Evolutionary conservation across 1,284 basidiomycete genomes (phyloP).

Genomic region (Athelia sp.): DNA sequence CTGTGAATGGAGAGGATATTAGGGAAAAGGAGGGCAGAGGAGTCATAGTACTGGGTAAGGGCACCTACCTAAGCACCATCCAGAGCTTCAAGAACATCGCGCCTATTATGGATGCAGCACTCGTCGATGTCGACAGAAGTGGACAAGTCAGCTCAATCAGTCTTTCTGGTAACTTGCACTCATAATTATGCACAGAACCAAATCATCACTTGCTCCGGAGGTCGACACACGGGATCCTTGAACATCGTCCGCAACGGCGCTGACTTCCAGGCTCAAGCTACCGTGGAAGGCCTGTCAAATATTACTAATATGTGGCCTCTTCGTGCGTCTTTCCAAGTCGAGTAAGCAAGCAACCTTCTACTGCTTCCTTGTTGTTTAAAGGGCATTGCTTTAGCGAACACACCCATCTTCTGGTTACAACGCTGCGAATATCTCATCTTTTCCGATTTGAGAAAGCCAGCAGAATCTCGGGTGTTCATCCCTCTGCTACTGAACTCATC

Average conservation of each 20-base stretch:
- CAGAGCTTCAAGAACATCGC: conserved; percentile 79
- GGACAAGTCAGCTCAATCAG: conserved; percentile 55
- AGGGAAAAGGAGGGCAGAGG: conserved; percentile 22
- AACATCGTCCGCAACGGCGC: conserved; percentile 85
- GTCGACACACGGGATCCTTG: conserved; percentile 75
- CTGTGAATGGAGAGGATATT: conserved; percentile 12
- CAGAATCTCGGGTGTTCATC: conserved; percentile 33
- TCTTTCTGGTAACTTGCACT: conserved; percentile 4
- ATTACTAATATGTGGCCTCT: conserved; percentile 67
- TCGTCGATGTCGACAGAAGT: conserved; percentile 72
- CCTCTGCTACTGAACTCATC: conserved; percentile 37
- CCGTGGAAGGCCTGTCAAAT: conserved; percentile 54
- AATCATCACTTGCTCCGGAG: conserved; percentile 88
- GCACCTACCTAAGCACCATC: conserved; percentile 51
- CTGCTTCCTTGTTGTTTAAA: not conserved
- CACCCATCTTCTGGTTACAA: conserved; percentile 55
- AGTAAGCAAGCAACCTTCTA: conserved; percentile 34
- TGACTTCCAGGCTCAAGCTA: conserved; percentile 67
- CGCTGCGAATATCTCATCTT: conserved; percentile 45
- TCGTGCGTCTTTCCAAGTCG: conserved; percentile 39
- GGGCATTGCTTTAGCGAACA: conserved; percentile 32
- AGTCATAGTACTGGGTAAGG: conserved; percentile 44
- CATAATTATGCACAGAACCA: conserved; percentile 51
- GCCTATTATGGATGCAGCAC: conserved; percentile 81
- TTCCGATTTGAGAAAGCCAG: conserved; percentile 42